Base-by-base conservation (phyloP, 2,329 filamentous ascomycete species). In the Chaetomiaceae sp. region DNA sequence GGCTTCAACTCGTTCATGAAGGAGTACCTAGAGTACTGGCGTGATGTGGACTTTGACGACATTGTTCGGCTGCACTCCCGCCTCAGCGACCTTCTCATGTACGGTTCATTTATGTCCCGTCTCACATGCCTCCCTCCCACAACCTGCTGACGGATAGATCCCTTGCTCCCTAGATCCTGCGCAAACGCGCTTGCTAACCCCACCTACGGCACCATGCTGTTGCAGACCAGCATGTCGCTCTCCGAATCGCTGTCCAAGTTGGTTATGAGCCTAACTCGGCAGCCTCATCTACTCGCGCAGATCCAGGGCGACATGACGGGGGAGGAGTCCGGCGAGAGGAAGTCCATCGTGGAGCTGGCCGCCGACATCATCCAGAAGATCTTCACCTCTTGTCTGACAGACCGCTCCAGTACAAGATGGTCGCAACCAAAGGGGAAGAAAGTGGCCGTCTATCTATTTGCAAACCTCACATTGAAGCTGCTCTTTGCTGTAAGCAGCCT, bases 301-400 rank as follows among this genome's bases (percentile, higher is more conserved):
- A 71, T 90, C n/a, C 70, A 70, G 56, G 60, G 64, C 40, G 65
- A 68, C 27, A 63, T 68, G 12, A 73, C 79, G 13, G 75, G 75
- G 8, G 85, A 83, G 20, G 83, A 85, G 21, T 34, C 55, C 2
- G 82, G 86, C 46, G 81, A 83, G 59, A 81, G 87, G 59, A 90
- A 83, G 64, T 82, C 89, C 2, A 78, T 96, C 35, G 89, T 92
- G 10, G 92, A 96, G 66, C 82, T 85, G 21, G 90, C 90, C 2
- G 90, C 89, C 16, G 92, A 96, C 63, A 86, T 89, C 44, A 87
- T 96, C 53, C 86, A 95, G 55, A 87, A 90, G 65, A 89, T 91
- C 19, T 96, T 96, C 64, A 93, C 89, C 10, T 89, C 89, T 34
- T 96, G 92, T 58, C 72, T 96, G 30, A 90, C 87, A 4, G 90